These are phyloP conservation scores for Apiotrichum akiyoshidainum DNA, from an alignment of 1,284 basidiomycete genomes.

Conservation along the genomic window DNA sequence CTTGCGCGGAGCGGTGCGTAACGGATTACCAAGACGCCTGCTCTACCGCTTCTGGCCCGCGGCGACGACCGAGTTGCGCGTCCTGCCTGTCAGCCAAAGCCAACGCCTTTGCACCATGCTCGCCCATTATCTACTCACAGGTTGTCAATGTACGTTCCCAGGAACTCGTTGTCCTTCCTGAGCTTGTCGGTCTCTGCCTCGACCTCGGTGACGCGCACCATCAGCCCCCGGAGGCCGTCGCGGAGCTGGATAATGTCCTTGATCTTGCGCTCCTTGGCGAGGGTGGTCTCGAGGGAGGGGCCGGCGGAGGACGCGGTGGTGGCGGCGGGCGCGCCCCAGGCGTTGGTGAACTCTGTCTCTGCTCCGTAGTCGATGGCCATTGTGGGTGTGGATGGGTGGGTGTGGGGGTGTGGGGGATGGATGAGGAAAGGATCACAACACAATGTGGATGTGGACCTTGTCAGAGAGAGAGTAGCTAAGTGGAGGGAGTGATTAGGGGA, in stretches of 20 bases:
- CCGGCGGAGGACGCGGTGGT: not conserved
- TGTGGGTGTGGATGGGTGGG: not conserved
- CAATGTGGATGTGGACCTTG: too few relatives aligned
- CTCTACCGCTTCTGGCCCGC: slow-evolving; percentile 40
- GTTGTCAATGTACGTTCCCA: slow-evolving; percentile 49
- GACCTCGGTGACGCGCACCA: slow-evolving; percentile 41
- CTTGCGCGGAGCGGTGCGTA: too few relatives aligned
- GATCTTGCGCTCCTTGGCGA: slow-evolving; percentile 45
- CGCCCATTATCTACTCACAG: too few relatives aligned
- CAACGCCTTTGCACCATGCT: too few relatives aligned
- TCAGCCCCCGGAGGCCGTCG: slow-evolving; percentile 43
- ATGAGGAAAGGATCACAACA: too few relatives aligned
- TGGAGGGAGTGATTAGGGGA: too few relatives aligned
- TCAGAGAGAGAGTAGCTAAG: too few relatives aligned
- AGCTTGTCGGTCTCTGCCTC: slow-evolving; percentile 47
- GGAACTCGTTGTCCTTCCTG: slow-evolving; percentile 45
- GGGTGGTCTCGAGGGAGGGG: slow-evolving; percentile 35
- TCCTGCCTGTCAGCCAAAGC: slow-evolving; percentile 22
- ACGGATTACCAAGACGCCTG: not conserved
- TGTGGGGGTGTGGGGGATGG: not conserved
- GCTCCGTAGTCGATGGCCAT: slow-evolving; percentile 6
- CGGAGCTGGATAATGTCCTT: slow-evolving; percentile 43
- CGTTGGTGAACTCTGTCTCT: slow-evolving; percentile 15
- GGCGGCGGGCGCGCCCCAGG: slow-evolving; percentile 16
- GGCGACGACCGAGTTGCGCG: slow-evolving; percentile 48